A percentile compares a stretch with the other conserved stretches of the same genome.
Conservation (phyloP, 306 rosid species). For the Gastrolobium villosum region DNA sequence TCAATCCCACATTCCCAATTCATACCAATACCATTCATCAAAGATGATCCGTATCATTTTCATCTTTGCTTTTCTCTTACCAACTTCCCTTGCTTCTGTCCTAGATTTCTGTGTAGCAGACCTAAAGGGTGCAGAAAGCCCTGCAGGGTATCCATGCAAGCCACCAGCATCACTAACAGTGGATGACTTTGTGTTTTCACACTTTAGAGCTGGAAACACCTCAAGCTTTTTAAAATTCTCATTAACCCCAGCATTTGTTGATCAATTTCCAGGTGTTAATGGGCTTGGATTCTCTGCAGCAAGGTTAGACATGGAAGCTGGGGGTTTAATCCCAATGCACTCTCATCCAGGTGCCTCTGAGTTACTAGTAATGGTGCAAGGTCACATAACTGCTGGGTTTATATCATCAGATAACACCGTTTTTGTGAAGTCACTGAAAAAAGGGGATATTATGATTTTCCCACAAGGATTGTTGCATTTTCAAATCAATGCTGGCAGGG, state of each 20-base stretch:
- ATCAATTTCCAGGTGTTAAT: conserved; percentile 64
- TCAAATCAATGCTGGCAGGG: conserved; percentile 61
- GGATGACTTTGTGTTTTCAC: conserved; percentile 60
- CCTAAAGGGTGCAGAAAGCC: conserved; percentile 52
- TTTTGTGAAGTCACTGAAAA: conserved; percentile 53
- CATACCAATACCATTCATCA: not conserved
- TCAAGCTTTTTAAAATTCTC: conserved; percentile 49
- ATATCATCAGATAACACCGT: conserved; percentile 63
- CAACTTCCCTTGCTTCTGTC: conserved; percentile 51
- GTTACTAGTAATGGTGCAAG: conserved; percentile 52
- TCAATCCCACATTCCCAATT: not conserved
- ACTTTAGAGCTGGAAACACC: conserved; percentile 59
- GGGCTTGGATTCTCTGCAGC: conserved; percentile 68
- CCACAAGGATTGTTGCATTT: conserved; percentile 80
- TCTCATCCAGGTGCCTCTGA: conserved; percentile 71
- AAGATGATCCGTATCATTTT: conserved; percentile 57
- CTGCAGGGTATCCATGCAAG: conserved; percentile 69
- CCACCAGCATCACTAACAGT: conserved; percentile 46
- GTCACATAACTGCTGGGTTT: conserved; percentile 65
- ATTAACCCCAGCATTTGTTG: conserved; percentile 60
- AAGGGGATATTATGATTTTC: conserved; percentile 64
- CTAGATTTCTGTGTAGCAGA: conserved; percentile 72
- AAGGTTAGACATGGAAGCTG: conserved; percentile 56
- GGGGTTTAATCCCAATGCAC: conserved; percentile 66
- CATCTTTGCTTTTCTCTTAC: conserved; percentile 54